Evolutionary conservation across 768 basidiomycete genomes (phyloP).

Genomic region (Xerocomus potaroensis): DNA sequence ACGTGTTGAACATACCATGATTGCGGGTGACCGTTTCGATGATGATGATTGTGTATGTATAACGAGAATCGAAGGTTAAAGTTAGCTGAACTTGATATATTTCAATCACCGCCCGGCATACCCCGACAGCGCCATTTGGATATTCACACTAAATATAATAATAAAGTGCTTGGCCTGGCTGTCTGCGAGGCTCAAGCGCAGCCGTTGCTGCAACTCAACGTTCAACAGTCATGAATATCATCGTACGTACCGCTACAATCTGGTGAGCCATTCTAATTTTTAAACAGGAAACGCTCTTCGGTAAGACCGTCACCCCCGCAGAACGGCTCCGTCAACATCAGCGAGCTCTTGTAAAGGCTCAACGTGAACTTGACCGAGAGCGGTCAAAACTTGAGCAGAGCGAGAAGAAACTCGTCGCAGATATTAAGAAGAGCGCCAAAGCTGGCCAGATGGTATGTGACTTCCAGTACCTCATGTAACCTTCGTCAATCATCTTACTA

Average conservation of each 20-base stretch:
- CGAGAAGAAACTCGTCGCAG: slow-evolving; percentile 93
- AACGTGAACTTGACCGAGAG: slow-evolving; percentile 97
- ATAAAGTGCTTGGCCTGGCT: neutral
- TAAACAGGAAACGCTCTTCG: slow-evolving; percentile 90
- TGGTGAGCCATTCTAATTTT: slow-evolving; percentile 10
- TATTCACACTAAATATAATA: neutral
- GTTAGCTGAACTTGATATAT: slow-evolving; percentile 17
- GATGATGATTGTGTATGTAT: slow-evolving; percentile 24
- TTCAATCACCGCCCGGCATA: slow-evolving; percentile 17
- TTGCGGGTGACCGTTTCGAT: slow-evolving; percentile 10
- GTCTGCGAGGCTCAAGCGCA: neutral
- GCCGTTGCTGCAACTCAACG: slow-evolving; percentile 6
- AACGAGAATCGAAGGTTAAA: slow-evolving; percentile 19
- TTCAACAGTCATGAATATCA: slow-evolving; percentile 64
- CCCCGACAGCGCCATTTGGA: slow-evolving; percentile 2
- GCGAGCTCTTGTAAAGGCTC: slow-evolving; percentile 91
- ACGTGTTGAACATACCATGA: slow-evolving; percentile 14
- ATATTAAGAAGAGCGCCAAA: slow-evolving; percentile 97
- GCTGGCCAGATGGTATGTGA: slow-evolving; percentile 81
- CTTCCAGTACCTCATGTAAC: slow-evolving; percentile 2
- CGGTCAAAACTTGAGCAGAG: slow-evolving; percentile 89
- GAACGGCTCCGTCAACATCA: slow-evolving; percentile 97
- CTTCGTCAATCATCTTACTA: slow-evolving; percentile 34
- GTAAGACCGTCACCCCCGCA: slow-evolving; percentile 90
- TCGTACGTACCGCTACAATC: slow-evolving; percentile 38